Evolutionary conservation across 768 basidiomycete species (phyloP), one percentile per base, ranked within the genome.

Genomic region (Imleria badia): DNA sequence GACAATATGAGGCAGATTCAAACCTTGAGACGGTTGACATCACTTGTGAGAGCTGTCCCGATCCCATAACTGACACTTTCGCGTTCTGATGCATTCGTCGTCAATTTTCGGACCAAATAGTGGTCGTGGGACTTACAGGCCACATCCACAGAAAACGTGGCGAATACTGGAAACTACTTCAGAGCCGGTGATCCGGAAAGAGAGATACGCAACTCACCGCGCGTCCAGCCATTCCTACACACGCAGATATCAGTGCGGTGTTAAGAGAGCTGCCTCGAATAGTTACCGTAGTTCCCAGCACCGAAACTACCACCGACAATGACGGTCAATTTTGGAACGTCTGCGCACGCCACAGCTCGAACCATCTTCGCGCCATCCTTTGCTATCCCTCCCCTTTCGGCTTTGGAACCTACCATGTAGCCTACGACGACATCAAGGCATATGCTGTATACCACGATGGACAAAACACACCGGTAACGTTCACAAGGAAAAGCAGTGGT

Each of bases 81-180:
- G 94, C 91, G 60, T 94, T 94, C 86, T 92, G 58, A 22, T 38
- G 30, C 9, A 9, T 30, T 44, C 23, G 47, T 39, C 39, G 41
- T 58, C 48, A 55, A 54, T 30, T 26, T 52, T 56, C 20, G 55
- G 51, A 38, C 33, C 55, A 46, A 47, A 53, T 50, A 40, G 42
- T 2, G 34, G 47, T 34, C 17, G 45, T 22, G 57, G 42, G 34
- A 75, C 88, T 64, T 72, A 91, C 90, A 54, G 94, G 94, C 95
- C 95, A 98, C 92, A 94, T 95, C 91, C 92, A 98, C 48, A 98
- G 72, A 80, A 98, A 97, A 55, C 93, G 81, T 17, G 95, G 94
- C 6, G 91, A 93, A 72, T 96, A 98, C 86, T 94, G 47, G 9
- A 13, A 45, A 38, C 12, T 34, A 43, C 45, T 46, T 48, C 34